These are phyloP conservation scores for Suillus spraguei DNA, from an alignment of 768 basidiomycete species.

Conservation along the genomic window DNA sequence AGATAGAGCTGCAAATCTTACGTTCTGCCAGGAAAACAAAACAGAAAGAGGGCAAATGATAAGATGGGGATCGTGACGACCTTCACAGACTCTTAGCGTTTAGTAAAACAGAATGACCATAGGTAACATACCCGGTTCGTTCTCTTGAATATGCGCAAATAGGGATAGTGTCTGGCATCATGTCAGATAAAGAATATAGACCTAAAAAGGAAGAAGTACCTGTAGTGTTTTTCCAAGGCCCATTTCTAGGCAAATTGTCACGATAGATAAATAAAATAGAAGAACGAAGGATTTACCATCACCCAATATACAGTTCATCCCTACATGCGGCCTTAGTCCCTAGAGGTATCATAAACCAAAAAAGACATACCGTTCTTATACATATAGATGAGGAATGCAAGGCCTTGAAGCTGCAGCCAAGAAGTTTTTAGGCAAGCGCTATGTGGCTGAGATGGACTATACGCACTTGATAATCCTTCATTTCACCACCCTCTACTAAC, in stretches of 20 bases:
- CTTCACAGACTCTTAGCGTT: constrained; percentile 22
- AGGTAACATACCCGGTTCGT: constrained; percentile 38
- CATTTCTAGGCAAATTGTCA: constrained; percentile 43
- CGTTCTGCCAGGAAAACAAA: constrained; percentile 58
- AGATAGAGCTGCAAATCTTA: constrained; percentile 23
- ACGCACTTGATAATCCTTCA: constrained; percentile 74
- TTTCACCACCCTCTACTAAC: constrained; percentile 53
- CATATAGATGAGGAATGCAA: constrained; percentile 67
- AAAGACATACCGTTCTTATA: constrained; percentile 58
- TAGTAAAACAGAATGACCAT: background rate
- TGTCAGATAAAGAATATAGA: constrained; percentile 11
- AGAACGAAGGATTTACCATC: constrained; percentile 48
- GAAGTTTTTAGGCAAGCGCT: constrained; percentile 6
- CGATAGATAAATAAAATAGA: background rate
- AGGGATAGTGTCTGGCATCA: constrained; percentile 52
- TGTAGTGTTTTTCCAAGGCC: constrained; percentile 69
- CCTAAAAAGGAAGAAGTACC: constrained; percentile 27
- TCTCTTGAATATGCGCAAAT: constrained; percentile 68
- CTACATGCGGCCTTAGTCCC: constrained; percentile 28
- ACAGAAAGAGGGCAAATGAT: constrained; percentile 76
- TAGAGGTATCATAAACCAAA: background rate
- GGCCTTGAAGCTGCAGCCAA: constrained; percentile 50
- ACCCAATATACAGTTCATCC: constrained; percentile 72
- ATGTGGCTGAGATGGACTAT: background rate
- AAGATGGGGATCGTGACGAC: constrained; percentile 59